These are phyloP conservation scores for Fagopyrum esculentum DNA, from an alignment of 148 eudicot species.

Conservation along the genomic window DNA sequence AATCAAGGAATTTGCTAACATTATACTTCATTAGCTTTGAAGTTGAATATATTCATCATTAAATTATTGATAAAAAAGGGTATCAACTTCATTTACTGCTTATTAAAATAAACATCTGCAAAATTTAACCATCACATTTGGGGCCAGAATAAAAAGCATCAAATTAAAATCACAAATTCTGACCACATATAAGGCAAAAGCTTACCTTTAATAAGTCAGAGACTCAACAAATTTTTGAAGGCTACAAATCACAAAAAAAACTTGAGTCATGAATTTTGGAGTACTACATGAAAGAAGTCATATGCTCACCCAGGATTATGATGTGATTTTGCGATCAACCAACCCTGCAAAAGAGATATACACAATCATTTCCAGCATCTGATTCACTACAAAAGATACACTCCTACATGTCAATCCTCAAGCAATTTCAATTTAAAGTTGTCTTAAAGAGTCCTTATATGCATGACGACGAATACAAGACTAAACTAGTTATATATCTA, in stretches of 20 bases:
- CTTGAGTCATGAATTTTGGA: no score
- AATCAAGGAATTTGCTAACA: no score
- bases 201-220: background rate
- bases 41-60: no score
- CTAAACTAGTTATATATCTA: background rate
- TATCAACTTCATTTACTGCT: no score
- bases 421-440: background rate
- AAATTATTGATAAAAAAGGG: no score
- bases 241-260: no score
- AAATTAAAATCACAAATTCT: background rate
- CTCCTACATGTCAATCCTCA: background rate
- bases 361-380: slow-evolving; percentile 1
- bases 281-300: slow-evolving; percentile 30
- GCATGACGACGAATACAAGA: background rate
- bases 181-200: no score
- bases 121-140: no score
- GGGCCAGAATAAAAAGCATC: no score
- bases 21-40: no score
- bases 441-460: background rate
- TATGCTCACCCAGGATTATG: slow-evolving; percentile 92
- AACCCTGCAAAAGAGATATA: slow-evolving; percentile 49
- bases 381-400: background rate
- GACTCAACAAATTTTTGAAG: no score
- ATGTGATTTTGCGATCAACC: slow-evolving; percentile 93
- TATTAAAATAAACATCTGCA: no score